Evolutionary conservation across 108 stramenopile genomes (phyloP), one percentile per base, ranked within the genome.

Genomic region (Mayamaea pseudoterrestris): DNA sequence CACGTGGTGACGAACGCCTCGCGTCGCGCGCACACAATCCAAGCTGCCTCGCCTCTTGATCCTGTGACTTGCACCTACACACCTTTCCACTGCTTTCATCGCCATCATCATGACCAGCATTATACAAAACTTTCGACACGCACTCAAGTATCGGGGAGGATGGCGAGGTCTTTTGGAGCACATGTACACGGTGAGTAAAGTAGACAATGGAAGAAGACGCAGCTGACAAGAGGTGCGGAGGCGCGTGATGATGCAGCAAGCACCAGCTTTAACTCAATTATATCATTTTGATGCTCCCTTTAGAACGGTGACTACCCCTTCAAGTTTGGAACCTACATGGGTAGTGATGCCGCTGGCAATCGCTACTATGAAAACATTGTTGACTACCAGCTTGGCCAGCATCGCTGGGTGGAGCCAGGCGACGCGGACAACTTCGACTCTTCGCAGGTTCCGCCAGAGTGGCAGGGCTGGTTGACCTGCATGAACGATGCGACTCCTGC

Each of bases 291-390:
- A 18, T 50, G 22, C 50, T 22, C 28, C 46, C 14, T 20, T 36
- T 48, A 88, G 86, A 91, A 91, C 61, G 90, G 90, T 54, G 90
- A 93, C 60, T 88, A 75, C 39, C 90, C 90, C 23, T 93, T 96
- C 78, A 96, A 96, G 73, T 66, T 94, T 41, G 95, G 95, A 44
- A 85, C 86, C n/a, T 87, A 83, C 63, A 93, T 87, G 76, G 95
- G 95, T 41, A 66, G 60, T 35, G 95, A 96, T 56, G 62, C 73
- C 47, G 75, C 58, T 27, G 95, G 95, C 11, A 96, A 96, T 71
- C 90, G 86, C 41, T 96, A 96, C 59, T 96, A 87, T 58, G 95
- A 96, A 69, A 96, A 96, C 61, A 71, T 74, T 14, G 73, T 81
- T 31, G 91, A 94, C 35, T 94, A 94, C 58, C 80, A 90, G 37